These are phyloP conservation scores for Teratosphaeria pseudoeucalypti DNA, from an alignment of 2,329 filamentous ascomycete species.

Conservation along the genomic window DNA sequence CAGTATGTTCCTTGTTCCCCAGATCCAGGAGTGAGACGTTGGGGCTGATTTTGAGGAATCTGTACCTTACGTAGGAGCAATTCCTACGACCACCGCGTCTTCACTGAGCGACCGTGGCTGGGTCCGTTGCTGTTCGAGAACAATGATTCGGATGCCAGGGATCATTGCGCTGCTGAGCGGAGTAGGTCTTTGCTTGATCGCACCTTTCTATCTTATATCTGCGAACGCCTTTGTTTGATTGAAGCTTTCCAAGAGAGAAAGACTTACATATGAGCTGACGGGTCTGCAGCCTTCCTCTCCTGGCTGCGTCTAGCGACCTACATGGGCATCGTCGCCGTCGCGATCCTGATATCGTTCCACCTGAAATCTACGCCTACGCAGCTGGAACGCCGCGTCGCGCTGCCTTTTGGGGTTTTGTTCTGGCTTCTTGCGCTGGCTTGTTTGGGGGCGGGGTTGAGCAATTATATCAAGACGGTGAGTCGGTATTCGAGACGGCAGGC, in stretches of 20 bases:
- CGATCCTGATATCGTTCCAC: constrained; percentile 89
- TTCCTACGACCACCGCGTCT: constrained; percentile 35
- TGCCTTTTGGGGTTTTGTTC: constrained; percentile 78
- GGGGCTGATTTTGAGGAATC: not conserved
- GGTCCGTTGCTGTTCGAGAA: constrained; percentile 66
- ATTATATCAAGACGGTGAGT: constrained; percentile 75
- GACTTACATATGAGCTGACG: not conserved
- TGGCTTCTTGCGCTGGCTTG: constrained; percentile 75
- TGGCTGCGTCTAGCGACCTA: constrained; percentile 84
- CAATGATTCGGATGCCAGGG: constrained; percentile 60
- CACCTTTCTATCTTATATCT: no score
- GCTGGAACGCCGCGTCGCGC: constrained; percentile 65
- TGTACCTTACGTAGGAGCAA: constrained; percentile 26
- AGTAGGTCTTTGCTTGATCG: constrained; percentile 30
- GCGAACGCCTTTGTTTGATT: no score
- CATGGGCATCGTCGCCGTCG: constrained; percentile 79
- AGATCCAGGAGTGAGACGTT: not conserved
- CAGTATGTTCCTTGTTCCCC: constrained; percentile 28
- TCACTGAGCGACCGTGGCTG: constrained; percentile 52
- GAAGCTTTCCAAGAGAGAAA: no score
- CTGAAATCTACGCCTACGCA: constrained; percentile 61
- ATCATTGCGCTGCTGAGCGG: constrained; percentile 70
- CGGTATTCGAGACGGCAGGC: constrained; percentile 70
- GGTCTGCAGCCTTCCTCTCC: constrained; percentile 58
- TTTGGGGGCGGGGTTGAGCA: constrained; percentile 65